phyloP scores from a whole-genome alignment of 2,329 filamentous ascomycete genomes.

The Clonostachys byssicola region DNA sequence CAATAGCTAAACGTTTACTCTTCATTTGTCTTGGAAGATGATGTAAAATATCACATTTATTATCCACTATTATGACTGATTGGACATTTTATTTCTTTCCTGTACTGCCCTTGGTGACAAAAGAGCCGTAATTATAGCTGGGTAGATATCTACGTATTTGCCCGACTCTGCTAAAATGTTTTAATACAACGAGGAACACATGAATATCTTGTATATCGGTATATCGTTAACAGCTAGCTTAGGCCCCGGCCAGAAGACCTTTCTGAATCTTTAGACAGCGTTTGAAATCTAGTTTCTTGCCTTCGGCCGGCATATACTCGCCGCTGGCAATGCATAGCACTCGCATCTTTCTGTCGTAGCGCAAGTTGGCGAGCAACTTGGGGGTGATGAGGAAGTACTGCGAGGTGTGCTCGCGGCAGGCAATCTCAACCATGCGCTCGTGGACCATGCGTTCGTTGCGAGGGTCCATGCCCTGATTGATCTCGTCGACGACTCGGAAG shows the following conservation, averaged over 20 bases:
- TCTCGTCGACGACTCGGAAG: constrained; percentile 98
- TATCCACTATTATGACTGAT: constrained; percentile 3
- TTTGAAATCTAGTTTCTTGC: constrained; percentile 43
- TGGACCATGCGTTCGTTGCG: constrained; percentile 98
- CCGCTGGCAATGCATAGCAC: constrained; percentile 92
- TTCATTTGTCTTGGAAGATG: constrained; percentile 3
- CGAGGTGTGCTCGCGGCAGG: constrained; percentile 74
- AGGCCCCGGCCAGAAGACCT: constrained; percentile 25
- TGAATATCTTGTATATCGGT: too few species aligned
- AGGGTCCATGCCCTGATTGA: constrained; percentile 99
- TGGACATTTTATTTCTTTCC: background rate
- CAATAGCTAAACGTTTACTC: constrained; percentile 3
- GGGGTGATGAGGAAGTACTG: constrained; percentile 98
- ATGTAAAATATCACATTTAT: constrained; percentile 6
- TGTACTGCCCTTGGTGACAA: constrained; percentile 1
- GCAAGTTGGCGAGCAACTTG: constrained; percentile 81
- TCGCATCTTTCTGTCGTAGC: constrained; percentile 87
- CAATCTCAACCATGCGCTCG: constrained; percentile 96
- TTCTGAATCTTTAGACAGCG: constrained; percentile 39
- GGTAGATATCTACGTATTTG: too few species aligned
- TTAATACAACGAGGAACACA: too few species aligned
- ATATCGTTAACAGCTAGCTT: too few species aligned
- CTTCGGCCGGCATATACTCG: constrained; percentile 61
- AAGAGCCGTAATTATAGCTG: background rate
- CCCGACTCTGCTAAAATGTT: too few species aligned